These are phyloP conservation scores for Aspergillus cavernicola DNA, from an alignment of 495 filamentous ascomycete species.

Conservation along the genomic window DNA sequence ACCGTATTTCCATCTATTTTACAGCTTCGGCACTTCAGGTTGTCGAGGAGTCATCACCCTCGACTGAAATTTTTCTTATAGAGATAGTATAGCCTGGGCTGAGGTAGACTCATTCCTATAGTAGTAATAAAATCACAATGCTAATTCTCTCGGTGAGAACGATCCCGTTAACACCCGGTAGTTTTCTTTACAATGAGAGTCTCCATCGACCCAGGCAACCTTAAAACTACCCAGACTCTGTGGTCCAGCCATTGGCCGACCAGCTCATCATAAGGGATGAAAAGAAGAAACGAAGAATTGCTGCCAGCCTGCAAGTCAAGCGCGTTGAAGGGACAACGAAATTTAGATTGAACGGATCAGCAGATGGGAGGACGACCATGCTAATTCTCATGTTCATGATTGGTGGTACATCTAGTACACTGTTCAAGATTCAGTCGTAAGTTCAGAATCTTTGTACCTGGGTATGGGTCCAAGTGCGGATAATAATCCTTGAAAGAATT, in stretches of 20 bases:
- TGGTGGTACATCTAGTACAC: no score
- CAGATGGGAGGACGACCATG: constrained; percentile 1
- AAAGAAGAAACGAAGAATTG: constrained; percentile 5
- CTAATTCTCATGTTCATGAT: constrained; percentile 1
- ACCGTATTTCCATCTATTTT: constrained; percentile 2
- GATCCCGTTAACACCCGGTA: constrained; percentile 10
- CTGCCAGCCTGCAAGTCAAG: not conserved
- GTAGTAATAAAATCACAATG: not conserved
- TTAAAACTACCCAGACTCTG: not conserved
- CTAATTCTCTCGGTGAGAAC: no score
- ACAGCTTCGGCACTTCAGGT: no score
- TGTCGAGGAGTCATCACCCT: no score
- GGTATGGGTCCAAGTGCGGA: not conserved
- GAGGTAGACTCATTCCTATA: not conserved
- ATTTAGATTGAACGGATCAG: constrained; percentile 5
- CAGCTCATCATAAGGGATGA: not conserved
- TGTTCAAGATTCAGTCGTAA: not conserved
- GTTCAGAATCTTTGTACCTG: not conserved
- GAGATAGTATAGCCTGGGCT: no score
- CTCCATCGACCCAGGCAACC: constrained; percentile 8
- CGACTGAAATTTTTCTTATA: no score
- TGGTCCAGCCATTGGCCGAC: not conserved
- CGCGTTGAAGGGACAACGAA: not conserved
- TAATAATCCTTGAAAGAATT: not conserved
- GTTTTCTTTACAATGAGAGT: not conserved